Base-by-base conservation (phyloP, 257 asterid species). In the Linderniella brevidens region DNA sequence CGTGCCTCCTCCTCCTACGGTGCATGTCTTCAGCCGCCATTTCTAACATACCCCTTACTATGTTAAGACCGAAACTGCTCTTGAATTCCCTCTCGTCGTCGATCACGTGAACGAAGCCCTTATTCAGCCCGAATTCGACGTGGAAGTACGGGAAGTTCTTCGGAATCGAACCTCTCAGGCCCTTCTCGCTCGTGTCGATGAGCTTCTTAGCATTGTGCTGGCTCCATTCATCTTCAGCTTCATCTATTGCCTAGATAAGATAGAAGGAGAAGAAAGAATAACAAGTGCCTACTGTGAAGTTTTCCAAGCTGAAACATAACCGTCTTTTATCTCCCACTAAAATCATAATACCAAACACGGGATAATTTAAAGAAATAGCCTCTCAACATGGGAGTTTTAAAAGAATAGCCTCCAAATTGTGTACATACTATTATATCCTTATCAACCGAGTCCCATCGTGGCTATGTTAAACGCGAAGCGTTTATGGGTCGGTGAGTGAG, bases 181-280 rank as follows among this genome's bases (percentile, higher is more conserved):
- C 96, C 69, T 81, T 88, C 39, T 65, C 72, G 37, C 92, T 88
- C 4, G 98, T 88, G 69, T 88, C 96, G 5, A 88, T 84, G 17
- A 88, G 80, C 78, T 88, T 88, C 78, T 88, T 88, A 0, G 98
- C 94, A 12, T 78, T 84, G 71, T 88, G 98, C 58, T 78, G 94
- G 53, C 96, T 88, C 96, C 98, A 88, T 61, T 88, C 98, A 32
- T 85, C 94, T 72, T 84, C 98, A 5, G 93, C 96, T 68, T 84
- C 98, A 51, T 84, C 94, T 44, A 88, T 88, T 17, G 98, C 98
- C 98, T 84, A 72, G 60, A 35, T 51, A 12, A 45, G 32, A 35
- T n/a, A n/a, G n/a, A n/a, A n/a, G n/a, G n/a, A n/a, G n/a, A n/a
- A n/a, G n/a, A n/a, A n/a, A n/a, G n/a, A n/a, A n/a, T n/a, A n/a